phyloP scores from a whole-genome alignment of 1,139 yeast species.

The Spencermartinsiella ligniputridi region DNA sequence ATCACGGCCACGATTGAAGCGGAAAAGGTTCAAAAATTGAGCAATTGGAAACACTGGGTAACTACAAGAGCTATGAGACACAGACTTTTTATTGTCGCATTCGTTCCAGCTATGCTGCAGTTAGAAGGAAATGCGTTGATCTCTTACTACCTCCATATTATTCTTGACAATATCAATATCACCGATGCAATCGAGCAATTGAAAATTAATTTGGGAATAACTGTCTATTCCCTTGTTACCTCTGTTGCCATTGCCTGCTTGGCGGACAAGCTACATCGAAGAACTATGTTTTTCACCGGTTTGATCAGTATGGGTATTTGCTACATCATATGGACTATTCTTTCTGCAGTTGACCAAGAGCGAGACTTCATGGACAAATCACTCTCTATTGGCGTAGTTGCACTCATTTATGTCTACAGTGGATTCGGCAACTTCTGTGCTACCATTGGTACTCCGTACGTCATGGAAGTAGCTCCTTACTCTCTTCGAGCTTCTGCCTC shows the following conservation, averaged over 20 bases:
- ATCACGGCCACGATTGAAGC: conserved; percentile 18
- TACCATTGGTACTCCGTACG: conserved; percentile 24
- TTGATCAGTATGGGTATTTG: conserved; percentile 30
- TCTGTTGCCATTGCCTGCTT: conserved; percentile 54
- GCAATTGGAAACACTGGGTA: conserved; percentile 37
- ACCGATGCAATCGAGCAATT: conserved; percentile 25
- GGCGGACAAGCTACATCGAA: conserved; percentile 13
- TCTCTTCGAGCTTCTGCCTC: conserved; percentile 36
- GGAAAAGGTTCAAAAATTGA: conserved; percentile 17
- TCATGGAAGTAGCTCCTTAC: conserved; percentile 41
- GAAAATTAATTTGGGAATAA: conserved; percentile 30
- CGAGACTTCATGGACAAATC: conserved; percentile 16
- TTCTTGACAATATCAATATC: conserved; percentile 11
- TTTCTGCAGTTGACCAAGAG: conserved; percentile 23
- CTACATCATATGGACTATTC: conserved; percentile 25
- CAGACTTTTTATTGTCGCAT: conserved; percentile 36
- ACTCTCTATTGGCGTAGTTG: conserved; percentile 24
- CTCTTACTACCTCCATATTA: conserved; percentile 9
- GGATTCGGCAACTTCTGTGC: conserved; percentile 18
- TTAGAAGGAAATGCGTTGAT: conserved; percentile 11
- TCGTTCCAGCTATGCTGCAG: conserved; percentile 13
- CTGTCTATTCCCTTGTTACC: conserved; percentile 74
- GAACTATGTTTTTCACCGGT: conserved; percentile 32
- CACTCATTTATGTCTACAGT: conserved; percentile 23
- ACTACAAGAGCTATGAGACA: conserved; percentile 36